Base-by-base conservation (phyloP, 176 grass and related monocot species). In the Eragrostis curvula region DNA sequence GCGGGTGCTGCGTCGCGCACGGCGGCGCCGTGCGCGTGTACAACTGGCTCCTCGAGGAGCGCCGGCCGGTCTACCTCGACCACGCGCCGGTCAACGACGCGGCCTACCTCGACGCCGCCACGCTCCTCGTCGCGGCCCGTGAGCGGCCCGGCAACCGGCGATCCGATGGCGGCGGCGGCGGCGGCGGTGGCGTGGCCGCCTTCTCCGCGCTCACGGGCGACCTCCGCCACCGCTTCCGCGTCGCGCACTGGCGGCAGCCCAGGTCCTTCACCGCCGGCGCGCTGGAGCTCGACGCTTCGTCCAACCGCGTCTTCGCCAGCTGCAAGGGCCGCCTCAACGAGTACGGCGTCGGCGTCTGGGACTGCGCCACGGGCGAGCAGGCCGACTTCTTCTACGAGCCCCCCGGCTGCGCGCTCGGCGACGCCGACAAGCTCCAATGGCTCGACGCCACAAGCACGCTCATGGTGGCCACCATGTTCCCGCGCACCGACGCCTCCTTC, bases 261-360 rank as follows among this genome's bases (percentile, higher is more conserved):
- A 91, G 88, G 84, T 79, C 86, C 56, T 95, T 95, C 85, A 98
- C 92, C 2, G 92, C 92, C 1, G 93, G 92, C 8, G 92, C 96
- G 0, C 84, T 95, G 12, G 84, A 78, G 15, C 47, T 93, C 13
- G 66, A 78, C 14, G 21, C 18, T n/a, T n/a, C 46, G 0, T n/a
- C 21, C 75, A 36, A 4, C 32, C 32, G 9, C 21, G 75, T 95
- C 39, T 98, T 98, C 66, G 84, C 90, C 0, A 95, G 92, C 79
- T 95, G 96, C 84, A 98, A 88, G 86, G 96, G 96, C 8, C 57
- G 96, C 28, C 32, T 93, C 71, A 95, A 95, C 62, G 96, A 98
- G 87, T 91, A 98, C 65, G 96, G 96, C 58, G 49, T 98, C 17
- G 93, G 57, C 3, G 87, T 83, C 25, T 98, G 96, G 96, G 96